These are phyloP conservation scores for Pythium graminicola DNA, from an alignment of 352 stramenopile species.

Conservation along the genomic window DNA sequence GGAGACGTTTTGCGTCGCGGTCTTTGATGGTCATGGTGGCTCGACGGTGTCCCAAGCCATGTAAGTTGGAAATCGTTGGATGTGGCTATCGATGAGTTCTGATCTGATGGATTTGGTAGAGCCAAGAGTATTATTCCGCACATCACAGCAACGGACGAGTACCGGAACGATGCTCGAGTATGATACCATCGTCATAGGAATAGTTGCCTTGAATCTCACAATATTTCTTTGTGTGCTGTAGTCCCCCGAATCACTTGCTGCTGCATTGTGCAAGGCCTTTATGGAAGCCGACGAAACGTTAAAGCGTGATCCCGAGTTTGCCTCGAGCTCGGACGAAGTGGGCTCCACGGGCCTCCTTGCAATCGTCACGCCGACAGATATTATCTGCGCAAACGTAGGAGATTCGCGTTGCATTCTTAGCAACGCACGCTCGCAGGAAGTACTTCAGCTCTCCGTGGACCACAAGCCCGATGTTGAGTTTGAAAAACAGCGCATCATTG, in stretches of 20 bases:
- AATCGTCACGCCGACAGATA: slow-evolving; percentile 74
- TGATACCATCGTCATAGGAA: neutral
- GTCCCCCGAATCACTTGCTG: slow-evolving; percentile 60
- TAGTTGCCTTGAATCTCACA: neutral
- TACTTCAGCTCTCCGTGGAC: slow-evolving; percentile 77
- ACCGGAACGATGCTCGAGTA: slow-evolving; percentile 59
- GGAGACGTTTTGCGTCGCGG: slow-evolving; percentile 59
- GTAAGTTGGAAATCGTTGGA: no score
- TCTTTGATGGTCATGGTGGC: slow-evolving; percentile 83
- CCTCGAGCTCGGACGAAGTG: slow-evolving; percentile 63
- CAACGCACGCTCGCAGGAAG: slow-evolving; percentile 58
- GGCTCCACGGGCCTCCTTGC: slow-evolving; percentile 77
- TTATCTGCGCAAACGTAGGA: slow-evolving; percentile 77
- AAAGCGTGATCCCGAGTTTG: slow-evolving; percentile 61
- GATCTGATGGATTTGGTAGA: no score
- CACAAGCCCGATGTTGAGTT: slow-evolving; percentile 84
- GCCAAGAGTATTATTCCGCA: slow-evolving; percentile 56
- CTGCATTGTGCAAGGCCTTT: slow-evolving; percentile 73
- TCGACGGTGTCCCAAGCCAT: slow-evolving; percentile 56
- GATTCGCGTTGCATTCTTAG: slow-evolving; percentile 84
- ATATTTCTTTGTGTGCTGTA: slow-evolving; percentile 7
- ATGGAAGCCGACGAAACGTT: slow-evolving; percentile 63
- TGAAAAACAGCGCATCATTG: slow-evolving; percentile 81
- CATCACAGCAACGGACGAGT: slow-evolving; percentile 68
- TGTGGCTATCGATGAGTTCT: no score